Base-by-base conservation (phyloP, 2,329 filamentous ascomycete species). In the Exophiala sp. region DNA sequence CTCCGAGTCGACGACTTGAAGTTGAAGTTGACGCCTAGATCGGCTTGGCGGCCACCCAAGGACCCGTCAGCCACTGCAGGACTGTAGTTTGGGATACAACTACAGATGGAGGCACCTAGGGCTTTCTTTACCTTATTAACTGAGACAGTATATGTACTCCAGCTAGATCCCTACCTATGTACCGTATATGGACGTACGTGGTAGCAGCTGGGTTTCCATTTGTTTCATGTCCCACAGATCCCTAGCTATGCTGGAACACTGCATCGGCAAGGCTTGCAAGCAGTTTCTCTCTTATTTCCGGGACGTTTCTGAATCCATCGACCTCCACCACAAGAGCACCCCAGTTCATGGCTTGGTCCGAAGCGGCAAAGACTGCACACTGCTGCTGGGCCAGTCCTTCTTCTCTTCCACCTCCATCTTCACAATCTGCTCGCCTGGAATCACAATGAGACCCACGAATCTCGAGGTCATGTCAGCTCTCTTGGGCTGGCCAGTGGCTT, bases 391-490 rank as follows among this genome's bases (percentile, higher is more conserved):
- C 41, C 49, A 47, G 3, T 52, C 53, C 30, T 53, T 46, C 45
- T 61, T 63, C 57, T 91, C 84, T 65, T 97, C 89, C 40, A 93
- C 75, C 67, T 96, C 90, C 62, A 98, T 88, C 72, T 85, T 91
- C 52, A 77, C 81, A 59, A 98, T 87, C 65, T 95, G 81, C 59
- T 85, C 74, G 0, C 91, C 90, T 0, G 93, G 93, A 2, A 98
- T 81, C 19, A 96, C 90, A 2, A 98, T 82, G 21, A 97, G 71
- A 0, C 93, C 93, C 18, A 98, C 79, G 64, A 88, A 95, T 46
- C 93, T 81, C 59, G 86, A 89, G 21, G 81, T 85, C 82, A 95
- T 86, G 60, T 88, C 79, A 46, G 87, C 69, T 55, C 77, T 79
- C 48, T 85, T 64, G 47, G 69, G 65, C 62, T 70, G 48, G 65